Conservation (phyloP, 176 grass and related monocot genomes). For the Musa beccarii region DNA sequence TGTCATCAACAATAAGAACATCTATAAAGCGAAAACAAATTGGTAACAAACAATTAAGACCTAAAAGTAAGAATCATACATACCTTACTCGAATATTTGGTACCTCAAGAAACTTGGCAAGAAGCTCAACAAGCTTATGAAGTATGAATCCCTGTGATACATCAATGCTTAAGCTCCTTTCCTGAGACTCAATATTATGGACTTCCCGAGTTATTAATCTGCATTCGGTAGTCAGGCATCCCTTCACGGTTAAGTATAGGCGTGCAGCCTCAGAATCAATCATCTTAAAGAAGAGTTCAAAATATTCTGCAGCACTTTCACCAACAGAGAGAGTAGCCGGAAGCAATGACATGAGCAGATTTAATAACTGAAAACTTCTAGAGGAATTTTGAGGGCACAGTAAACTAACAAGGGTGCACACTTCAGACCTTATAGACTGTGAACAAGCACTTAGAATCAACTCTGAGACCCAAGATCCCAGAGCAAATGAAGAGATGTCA, state of each 20-base stretch:
- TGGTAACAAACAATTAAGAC: not conserved
- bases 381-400: conserved; percentile 72
- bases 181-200: conserved; percentile 80
- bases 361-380: conserved; percentile 82
- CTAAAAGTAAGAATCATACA: not conserved
- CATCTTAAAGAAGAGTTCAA: conserved; percentile 87
- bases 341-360: conserved; percentile 80
- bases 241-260: conserved; percentile 75
- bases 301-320: conserved; percentile 90
- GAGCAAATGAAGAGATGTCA: conserved; percentile 83
- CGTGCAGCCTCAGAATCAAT: conserved; percentile 67
- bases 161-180: conserved; percentile 86
- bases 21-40: not conserved
- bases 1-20: conserved; percentile 23
- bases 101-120: conserved; percentile 96
- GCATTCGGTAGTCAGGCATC: conserved; percentile 69
- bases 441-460: conserved; percentile 98
- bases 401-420: conserved; percentile 78
- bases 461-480: conserved; percentile 89
- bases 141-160: conserved; percentile 98
- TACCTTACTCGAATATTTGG: conserved; percentile 90
- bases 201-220: conserved; percentile 84
- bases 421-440: conserved; percentile 94
- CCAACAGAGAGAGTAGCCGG: conserved; percentile 65
- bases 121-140: conserved; percentile 85